Conservation (phyloP, 768 basidiomycete species). For the Mycena latifolia region DNA sequence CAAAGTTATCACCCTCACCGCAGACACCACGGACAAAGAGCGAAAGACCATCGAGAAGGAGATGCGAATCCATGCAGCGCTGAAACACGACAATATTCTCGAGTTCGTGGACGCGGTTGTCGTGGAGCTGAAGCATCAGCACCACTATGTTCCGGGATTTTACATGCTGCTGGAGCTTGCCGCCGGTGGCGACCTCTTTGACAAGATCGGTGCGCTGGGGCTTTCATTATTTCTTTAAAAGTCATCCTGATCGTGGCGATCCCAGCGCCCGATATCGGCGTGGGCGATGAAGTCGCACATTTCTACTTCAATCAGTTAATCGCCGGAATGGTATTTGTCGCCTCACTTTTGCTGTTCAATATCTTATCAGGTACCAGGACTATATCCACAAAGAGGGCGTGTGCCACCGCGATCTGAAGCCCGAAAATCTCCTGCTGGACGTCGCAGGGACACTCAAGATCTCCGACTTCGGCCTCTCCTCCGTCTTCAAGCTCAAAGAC, state of each 20-base stretch:
- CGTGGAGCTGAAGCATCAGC: slow-evolving; percentile 72
- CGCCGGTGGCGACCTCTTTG: slow-evolving; percentile 95
- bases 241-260: too few species aligned
- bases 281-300: slow-evolving; percentile 89
- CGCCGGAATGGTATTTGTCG: slow-evolving; percentile 77
- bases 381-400: slow-evolving; percentile 93
- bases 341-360: not conserved
- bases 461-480: slow-evolving; percentile 94
- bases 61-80: slow-evolving; percentile 85
- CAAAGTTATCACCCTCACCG: slow-evolving; percentile 80
- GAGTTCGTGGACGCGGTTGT: slow-evolving; percentile 85
- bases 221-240: too few species aligned
- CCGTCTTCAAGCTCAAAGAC: slow-evolving; percentile 89
- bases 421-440: slow-evolving; percentile 93
- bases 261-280: slow-evolving; percentile 90
- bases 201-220: slow-evolving; percentile 76
- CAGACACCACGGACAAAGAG: slow-evolving; percentile 72
- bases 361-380: slow-evolving; percentile 55
- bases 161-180: slow-evolving; percentile 97
- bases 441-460: slow-evolving; percentile 90
- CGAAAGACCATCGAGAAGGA: slow-evolving; percentile 92
- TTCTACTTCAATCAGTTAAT: slow-evolving; percentile 87
- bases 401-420: slow-evolving; percentile 97
- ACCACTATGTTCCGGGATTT: slow-evolving; percentile 79
- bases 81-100: slow-evolving; percentile 86